A percentile compares a stretch with the other conserved stretches of the same genome.
phyloP scores from a whole-genome alignment of 805 yeast species.

The Ogataea trehaloabstinens region DNA sequence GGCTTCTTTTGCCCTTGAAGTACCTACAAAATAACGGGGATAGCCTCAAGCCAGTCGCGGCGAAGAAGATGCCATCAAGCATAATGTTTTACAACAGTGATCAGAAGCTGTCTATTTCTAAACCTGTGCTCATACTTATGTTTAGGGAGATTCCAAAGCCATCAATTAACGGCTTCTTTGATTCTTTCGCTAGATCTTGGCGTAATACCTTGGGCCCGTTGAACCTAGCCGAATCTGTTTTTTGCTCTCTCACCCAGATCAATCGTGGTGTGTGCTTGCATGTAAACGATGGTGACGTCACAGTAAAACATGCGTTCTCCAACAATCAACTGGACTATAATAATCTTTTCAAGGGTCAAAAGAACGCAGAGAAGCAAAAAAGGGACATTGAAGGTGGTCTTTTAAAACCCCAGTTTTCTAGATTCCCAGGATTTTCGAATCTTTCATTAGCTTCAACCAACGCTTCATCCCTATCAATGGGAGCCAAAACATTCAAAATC shows the following conservation, averaged over 20 bases:
- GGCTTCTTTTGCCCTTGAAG: slow-evolving; percentile 36
- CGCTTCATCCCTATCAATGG: slow-evolving; percentile 4
- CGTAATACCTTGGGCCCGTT: slow-evolving; percentile 30
- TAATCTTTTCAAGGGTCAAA: slow-evolving; percentile 7
- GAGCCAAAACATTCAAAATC: slow-evolving; percentile 23
- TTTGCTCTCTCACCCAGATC: slow-evolving; percentile 38
- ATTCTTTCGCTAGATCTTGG: slow-evolving; percentile 42
- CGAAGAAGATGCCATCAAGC: slow-evolving; percentile 2
- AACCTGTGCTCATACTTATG: slow-evolving; percentile 40
- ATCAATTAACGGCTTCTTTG: slow-evolving; percentile 34
- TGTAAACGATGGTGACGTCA: slow-evolving; percentile 32
- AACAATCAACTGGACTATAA: slow-evolving; percentile 15
- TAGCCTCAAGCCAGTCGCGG: slow-evolving; percentile 2
- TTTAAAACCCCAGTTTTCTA: slow-evolving; percentile 17
- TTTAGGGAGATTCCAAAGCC: slow-evolving; percentile 27
- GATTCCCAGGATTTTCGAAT: slow-evolving; percentile 15
- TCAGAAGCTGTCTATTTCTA: slow-evolving; percentile 18
- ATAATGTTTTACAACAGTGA: slow-evolving; percentile 27
- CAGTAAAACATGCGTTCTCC: slow-evolving; percentile 28
- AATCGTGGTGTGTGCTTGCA: slow-evolving; percentile 39
- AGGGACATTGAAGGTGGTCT: slow-evolving; percentile 8
- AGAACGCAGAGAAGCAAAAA: slow-evolving; percentile 1
- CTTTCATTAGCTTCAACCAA: slow-evolving; percentile 8
- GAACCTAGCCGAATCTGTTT: slow-evolving; percentile 39
- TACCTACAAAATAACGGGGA: slow-evolving; percentile 19